These are phyloP conservation scores for Pyrenophora graminea DNA, from an alignment of 2,329 filamentous ascomycete genomes.

Conservation along the genomic window DNA sequence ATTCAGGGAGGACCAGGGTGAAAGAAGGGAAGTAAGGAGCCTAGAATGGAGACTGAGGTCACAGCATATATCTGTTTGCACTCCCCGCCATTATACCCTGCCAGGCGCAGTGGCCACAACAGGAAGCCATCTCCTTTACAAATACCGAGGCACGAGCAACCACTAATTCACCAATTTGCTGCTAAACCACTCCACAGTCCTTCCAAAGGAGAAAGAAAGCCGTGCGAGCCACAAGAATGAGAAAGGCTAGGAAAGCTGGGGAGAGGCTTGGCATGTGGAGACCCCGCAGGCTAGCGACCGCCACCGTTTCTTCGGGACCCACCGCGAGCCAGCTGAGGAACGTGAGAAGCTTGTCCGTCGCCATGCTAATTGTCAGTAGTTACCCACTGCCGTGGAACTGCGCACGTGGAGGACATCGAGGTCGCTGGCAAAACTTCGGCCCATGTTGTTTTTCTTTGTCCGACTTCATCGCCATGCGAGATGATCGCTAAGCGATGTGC, in stretches of 20 bases:
- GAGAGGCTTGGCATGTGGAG: slow-evolving; percentile 35
- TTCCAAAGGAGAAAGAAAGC: slow-evolving; percentile 1
- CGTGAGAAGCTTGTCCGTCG: slow-evolving; percentile 6
- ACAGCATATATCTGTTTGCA: slow-evolving; percentile 8
- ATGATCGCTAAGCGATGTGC: slow-evolving; percentile 5
- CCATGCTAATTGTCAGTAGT: slow-evolving; percentile 11
- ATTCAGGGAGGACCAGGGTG: neutral
- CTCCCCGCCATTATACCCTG: slow-evolving; percentile 15
- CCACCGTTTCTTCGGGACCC: slow-evolving; percentile 14
- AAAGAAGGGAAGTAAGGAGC: slow-evolving; percentile 5
- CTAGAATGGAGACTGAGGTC: neutral
- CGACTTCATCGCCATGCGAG: slow-evolving; percentile 7
- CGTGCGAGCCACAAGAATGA: slow-evolving; percentile 15
- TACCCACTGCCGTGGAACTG: slow-evolving; percentile 8
- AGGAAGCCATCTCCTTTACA: slow-evolving; percentile 10
- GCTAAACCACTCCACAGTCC: neutral
- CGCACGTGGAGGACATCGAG: slow-evolving; percentile 10
- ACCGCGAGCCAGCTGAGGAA: slow-evolving; percentile 20
- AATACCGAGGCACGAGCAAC: slow-evolving; percentile 32
- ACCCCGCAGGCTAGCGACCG: slow-evolving; percentile 28
- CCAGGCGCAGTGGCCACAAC: slow-evolving; percentile 2
- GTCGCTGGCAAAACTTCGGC: slow-evolving; percentile 6
- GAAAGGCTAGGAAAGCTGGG: slow-evolving; percentile 22
- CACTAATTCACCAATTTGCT: slow-evolving; percentile 10
- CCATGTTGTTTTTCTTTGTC: slow-evolving; percentile 14